These are phyloP conservation scores for Naegleria gruberi DNA, from an alignment of 208 protist species.

Conservation along the genomic window DNA sequence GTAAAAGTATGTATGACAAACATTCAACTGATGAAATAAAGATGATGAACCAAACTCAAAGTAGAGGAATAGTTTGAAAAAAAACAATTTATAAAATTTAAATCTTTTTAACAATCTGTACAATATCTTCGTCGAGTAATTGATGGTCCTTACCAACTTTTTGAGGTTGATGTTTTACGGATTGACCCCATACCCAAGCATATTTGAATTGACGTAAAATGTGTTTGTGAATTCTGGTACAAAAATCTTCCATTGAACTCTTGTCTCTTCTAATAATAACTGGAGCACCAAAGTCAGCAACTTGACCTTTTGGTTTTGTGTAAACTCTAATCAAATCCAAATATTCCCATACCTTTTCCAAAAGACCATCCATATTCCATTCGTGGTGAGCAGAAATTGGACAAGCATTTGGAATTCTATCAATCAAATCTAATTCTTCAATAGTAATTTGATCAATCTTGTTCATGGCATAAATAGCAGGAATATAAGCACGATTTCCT, in stretches of 20 bases:
- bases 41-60: no score
- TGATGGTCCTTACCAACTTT: conserved; percentile 90
- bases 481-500: conserved; percentile 89
- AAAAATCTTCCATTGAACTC: conserved; percentile 88
- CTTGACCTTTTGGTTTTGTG: conserved; percentile 93
- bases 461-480: conserved; percentile 92
- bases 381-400: conserved; percentile 88
- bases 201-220: conserved; percentile 95
- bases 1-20: no score
- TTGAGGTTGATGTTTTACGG: conserved; percentile 94
- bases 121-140: conserved; percentile 96
- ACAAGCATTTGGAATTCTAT: conserved; percentile 88
- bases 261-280: conserved; percentile 83
- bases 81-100: conserved; percentile 40
- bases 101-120: conserved; percentile 95
- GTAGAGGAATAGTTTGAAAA: not conserved
- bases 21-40: no score
- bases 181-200: conserved; percentile 94
- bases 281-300: conserved; percentile 93
- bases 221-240: conserved; percentile 90
- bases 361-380: conserved; percentile 93
- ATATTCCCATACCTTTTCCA: conserved; percentile 97
- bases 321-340: conserved; percentile 93
- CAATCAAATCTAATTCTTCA: conserved; percentile 91
- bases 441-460: conserved; percentile 97